A percentile compares a stretch with the other conserved stretches of the same genome.
Evolutionary conservation across 2,329 filamentous ascomycete species (phyloP).

Genomic region (Botryosphaeria dothidea): DNA sequence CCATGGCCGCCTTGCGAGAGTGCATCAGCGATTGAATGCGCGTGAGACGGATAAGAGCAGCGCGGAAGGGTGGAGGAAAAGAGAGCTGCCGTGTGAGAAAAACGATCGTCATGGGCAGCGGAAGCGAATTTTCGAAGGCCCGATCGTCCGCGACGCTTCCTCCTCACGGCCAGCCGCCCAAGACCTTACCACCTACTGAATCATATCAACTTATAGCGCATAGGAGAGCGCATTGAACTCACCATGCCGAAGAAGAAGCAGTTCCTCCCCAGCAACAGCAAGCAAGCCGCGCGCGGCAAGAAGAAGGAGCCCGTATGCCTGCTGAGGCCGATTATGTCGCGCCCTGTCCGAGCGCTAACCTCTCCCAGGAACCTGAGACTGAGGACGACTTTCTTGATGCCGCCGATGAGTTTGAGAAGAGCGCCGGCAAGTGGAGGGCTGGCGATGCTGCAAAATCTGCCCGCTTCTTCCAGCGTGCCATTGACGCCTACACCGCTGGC

Average conservation of each 20-base stretch:
- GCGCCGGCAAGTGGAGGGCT: constrained; percentile 72
- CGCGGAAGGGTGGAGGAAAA: not conserved
- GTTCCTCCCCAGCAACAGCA: constrained; percentile 1
- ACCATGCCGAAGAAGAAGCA: constrained; percentile 19
- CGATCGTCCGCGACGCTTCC: not conserved
- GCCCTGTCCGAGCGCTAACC: not conserved
- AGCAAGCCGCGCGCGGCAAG: constrained; percentile 5
- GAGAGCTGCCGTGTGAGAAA: not conserved
- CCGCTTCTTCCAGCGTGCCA: constrained; percentile 63
- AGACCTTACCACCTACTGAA: not conserved
- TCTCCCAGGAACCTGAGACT: constrained; percentile 55
- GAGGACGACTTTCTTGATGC: constrained; percentile 69
- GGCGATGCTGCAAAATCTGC: constrained; percentile 68
- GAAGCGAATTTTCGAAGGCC: constrained; percentile 12
- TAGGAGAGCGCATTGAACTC: not conserved
- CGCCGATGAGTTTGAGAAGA: constrained; percentile 69
- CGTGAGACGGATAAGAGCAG: not conserved
- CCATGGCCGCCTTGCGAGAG: not conserved
- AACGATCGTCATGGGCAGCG: constrained; percentile 9
- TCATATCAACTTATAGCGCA: not conserved
- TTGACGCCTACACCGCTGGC: constrained; percentile 66
- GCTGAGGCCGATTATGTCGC: not conserved
- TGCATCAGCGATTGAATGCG: not conserved
- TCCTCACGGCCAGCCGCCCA: not conserved
- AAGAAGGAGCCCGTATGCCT: constrained; percentile 15